Conservation (phyloP, 2,329 filamentous ascomycete genomes). For the Epichloe bromicola region DNA sequence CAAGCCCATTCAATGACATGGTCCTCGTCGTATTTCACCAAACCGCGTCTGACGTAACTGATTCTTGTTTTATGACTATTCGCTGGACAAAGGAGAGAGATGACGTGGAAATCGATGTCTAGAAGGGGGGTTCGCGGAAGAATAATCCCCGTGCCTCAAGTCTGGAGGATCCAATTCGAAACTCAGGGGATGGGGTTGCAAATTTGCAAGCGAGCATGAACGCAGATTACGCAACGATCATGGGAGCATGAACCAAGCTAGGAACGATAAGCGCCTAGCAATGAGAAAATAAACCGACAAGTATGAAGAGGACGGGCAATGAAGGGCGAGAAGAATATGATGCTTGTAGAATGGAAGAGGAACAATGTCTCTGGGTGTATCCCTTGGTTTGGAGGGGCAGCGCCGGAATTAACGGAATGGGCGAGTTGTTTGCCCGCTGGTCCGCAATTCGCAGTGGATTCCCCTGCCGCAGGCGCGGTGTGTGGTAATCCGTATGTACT, state of each 20-base stretch:
- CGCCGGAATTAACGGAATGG: background rate
- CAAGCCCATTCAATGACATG: slow-evolving; percentile 96
- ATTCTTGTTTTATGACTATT: background rate
- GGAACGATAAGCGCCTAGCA: background rate
- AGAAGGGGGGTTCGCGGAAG: background rate
- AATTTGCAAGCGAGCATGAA: background rate
- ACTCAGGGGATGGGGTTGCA: background rate
- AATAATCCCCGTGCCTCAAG: background rate
- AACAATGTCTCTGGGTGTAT: background rate
- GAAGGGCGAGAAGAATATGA: background rate
- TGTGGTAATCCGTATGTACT: background rate
- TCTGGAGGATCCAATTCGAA: background rate
- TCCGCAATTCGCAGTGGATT: background rate
- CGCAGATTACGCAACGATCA: background rate
- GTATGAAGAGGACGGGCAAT: background rate
- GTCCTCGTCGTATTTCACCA: slow-evolving; percentile 10
- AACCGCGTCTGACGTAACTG: background rate
- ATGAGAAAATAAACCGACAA: background rate
- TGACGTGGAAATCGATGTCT: background rate
- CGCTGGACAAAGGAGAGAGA: background rate
- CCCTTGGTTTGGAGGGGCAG: background rate
- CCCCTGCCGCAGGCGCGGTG: background rate
- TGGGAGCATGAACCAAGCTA: background rate
- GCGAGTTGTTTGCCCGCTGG: background rate
- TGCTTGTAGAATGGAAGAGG: background rate